Base-by-base conservation (phyloP, 148 eudicot species). In the Polygonum aviculare region DNA sequence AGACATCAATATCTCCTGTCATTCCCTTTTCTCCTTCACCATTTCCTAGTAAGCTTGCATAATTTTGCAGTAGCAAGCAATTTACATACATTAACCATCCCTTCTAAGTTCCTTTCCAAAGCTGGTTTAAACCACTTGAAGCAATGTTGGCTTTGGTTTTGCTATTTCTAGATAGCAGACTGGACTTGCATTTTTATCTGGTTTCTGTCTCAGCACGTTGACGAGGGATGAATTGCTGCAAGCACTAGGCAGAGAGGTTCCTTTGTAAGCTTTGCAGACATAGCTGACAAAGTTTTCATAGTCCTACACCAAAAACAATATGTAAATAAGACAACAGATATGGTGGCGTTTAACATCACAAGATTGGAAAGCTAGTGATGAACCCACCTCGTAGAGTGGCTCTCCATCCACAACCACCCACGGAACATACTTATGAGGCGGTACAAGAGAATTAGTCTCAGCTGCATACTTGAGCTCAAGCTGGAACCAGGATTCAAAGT, bases 341-440 rank as follows among this genome's bases (percentile, higher is more conserved):
- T 54, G 14, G 72, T 31, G 26, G 18, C 22, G 16, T 11, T 62
- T 2, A 26, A 31, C 9, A 31, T 62, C 38, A 31, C 38, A 62
- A 0, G 12, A 11, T 31, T 15, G 21, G 38, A 67, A 36, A 35
- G 67, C n/a, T 35, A 44, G 72, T 35, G 18, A 52, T 40, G 72
- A 69, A 77, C 89, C 80, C 38, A 90, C 97, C 74, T 93, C 98
- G 31, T 84, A 86, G 26, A 93, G 88, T 44, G 98, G 97, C 73
- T 89, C 80, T 55, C 96, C 96, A 51, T 93, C 81, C 65, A 93
- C 93, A 69, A 88, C 92, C 18, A 93, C 96, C 98, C 97, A 93
- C 18, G 96, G 98, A 67, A 93, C 98, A 16, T 90, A 93, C 48
- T 69, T 31, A 74, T 93, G 98, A 45, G 88, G 91, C 76, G 98